These are phyloP conservation scores for Grammothele lineata DNA, from an alignment of 768 basidiomycete species.

Conservation along the genomic window DNA sequence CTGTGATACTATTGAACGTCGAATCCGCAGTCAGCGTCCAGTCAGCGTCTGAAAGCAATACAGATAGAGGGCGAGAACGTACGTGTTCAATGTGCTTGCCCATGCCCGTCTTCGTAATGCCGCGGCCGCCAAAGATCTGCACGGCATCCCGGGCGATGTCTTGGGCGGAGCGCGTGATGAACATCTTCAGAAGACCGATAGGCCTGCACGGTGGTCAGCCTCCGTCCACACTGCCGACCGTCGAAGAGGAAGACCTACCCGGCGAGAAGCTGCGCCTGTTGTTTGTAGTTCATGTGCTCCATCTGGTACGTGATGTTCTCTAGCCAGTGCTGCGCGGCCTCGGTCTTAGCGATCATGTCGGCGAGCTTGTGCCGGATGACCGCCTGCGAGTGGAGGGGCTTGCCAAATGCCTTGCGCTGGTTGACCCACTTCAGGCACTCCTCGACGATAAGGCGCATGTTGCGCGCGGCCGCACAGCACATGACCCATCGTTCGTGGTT, in stretches of 20 bases:
- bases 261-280: conserved; percentile 69
- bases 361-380: conserved; percentile 89
- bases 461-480: conserved; percentile 63
- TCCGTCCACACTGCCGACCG: no score
- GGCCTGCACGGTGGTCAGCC: conserved; percentile 36
- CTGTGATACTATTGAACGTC: conserved; percentile 35
- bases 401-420: conserved; percentile 91
- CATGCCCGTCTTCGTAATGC: conserved; percentile 80
- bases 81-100: conserved; percentile 73
- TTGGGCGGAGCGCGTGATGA: conserved; percentile 69
- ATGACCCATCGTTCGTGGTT: conserved; percentile 96
- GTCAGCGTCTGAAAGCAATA: neutral
- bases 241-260: conserved; percentile 44
- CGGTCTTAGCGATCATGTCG: conserved; percentile 81
- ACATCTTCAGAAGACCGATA: conserved; percentile 78
- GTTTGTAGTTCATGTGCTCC: conserved; percentile 78
- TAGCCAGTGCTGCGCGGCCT: conserved; percentile 81
- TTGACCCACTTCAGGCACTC: conserved; percentile 89
- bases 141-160: conserved; percentile 82
- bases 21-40: conserved; percentile 1
- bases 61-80: conserved; percentile 21
- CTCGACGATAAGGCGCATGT: conserved; percentile 69
- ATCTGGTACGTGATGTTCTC: conserved; percentile 87
- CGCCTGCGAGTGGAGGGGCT: conserved; percentile 75
- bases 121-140: conserved; percentile 83